phyloP scores from a whole-genome alignment of 1,139 yeast genomes.

The Tardiomyces digboiensis region DNA sequence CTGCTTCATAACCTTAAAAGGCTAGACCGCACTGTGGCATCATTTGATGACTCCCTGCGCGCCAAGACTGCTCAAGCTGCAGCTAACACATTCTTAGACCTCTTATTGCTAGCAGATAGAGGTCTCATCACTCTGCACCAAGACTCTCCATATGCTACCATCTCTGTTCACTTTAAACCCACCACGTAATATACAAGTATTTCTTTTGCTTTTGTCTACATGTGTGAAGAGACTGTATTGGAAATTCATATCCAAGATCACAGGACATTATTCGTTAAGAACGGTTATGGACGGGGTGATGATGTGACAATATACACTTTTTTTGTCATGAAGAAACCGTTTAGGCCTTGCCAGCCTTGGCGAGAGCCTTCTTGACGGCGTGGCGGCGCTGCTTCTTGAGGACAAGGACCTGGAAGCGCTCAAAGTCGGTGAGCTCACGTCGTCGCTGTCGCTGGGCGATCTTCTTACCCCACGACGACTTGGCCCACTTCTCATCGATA shows the following conservation, averaged over 20 bases:
- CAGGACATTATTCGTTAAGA: conserved; percentile 1
- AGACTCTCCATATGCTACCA: too few relatives aligned
- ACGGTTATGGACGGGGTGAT: conserved; percentile 1
- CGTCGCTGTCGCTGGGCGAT: conserved; percentile 92
- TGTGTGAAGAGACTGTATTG: too few relatives aligned
- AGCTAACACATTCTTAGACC: too few relatives aligned
- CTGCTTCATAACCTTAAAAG: too few relatives aligned
- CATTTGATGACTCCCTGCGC: too few relatives aligned
- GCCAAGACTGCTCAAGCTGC: too few relatives aligned
- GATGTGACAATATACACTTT: conserved; percentile 1
- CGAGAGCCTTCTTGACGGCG: conserved; percentile 87
- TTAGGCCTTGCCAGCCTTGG: conserved; percentile 44
- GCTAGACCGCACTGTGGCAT: too few relatives aligned
- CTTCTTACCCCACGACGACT: conserved; percentile 96
- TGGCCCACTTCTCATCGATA: conserved; percentile 84
- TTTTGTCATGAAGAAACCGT: background rate
- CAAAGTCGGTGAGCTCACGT: conserved; percentile 89
- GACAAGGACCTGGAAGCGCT: conserved; percentile 98
- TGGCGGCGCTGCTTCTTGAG: conserved; percentile 96
- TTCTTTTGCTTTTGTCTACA: too few relatives aligned
- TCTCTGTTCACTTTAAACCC: too few relatives aligned
- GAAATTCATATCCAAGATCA: background rate
- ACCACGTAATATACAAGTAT: too few relatives aligned
- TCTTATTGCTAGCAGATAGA: too few relatives aligned
- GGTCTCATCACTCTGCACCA: too few relatives aligned